These are phyloP conservation scores for Coemansia sp. DNA, from an alignment of 192 early-diverging fungal genomes.

Conservation along the genomic window DNA sequence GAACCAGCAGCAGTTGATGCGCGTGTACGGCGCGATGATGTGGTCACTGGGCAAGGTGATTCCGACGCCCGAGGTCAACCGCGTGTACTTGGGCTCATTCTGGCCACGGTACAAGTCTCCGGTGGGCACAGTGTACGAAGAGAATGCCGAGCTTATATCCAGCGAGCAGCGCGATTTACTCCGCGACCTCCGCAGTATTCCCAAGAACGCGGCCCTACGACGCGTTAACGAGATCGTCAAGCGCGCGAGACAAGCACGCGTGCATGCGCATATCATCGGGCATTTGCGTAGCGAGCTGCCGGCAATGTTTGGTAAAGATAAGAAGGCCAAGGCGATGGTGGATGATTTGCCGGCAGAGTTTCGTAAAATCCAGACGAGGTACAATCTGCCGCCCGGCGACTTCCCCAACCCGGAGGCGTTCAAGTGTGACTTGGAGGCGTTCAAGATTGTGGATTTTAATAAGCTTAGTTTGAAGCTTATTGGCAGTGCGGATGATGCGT, in stretches of 20 bases:
- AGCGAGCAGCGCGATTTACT: conserved; percentile 81
- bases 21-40: conserved; percentile 93
- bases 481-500: conserved; percentile 70
- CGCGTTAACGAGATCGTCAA: conserved; percentile 94
- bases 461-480: conserved; percentile 74
- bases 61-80: conserved; percentile 85
- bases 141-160: conserved; percentile 68
- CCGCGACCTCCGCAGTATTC: conserved; percentile 71
- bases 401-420: conserved; percentile 82
- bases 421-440: conserved; percentile 65
- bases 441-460: conserved; percentile 84
- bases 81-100: conserved; percentile 84
- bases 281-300: conserved; percentile 87
- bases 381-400: conserved; percentile 78
- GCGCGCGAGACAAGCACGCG: conserved; percentile 74
- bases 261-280: conserved; percentile 85
- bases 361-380: conserved; percentile 66
- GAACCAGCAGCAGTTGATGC: conserved; percentile 83
- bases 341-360: conserved; percentile 77
- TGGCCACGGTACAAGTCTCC: conserved; percentile 69
- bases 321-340: conserved; percentile 74
- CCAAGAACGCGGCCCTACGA: conserved; percentile 79
- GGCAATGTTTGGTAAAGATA: conserved; percentile 76
- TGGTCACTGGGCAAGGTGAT: conserved; percentile 90
- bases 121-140: conserved; percentile 68